Evolutionary conservation across 2,329 filamentous ascomycete species (phyloP).

Genomic region (Fusarium torreyae): DNA sequence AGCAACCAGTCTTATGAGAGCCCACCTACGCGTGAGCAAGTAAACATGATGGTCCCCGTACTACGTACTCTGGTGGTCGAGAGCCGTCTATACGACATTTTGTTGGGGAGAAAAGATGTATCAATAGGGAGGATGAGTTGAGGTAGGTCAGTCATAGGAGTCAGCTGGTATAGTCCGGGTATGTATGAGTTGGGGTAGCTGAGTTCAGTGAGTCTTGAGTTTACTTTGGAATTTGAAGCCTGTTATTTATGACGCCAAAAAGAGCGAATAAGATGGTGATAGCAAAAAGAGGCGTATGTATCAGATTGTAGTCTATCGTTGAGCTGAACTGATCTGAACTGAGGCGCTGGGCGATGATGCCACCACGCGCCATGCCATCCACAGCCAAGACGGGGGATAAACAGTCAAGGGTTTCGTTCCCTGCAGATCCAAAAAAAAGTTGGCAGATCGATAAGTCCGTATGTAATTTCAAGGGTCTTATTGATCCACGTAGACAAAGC

Average conservation of each 20-base stretch:
- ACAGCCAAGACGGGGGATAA: conserved; percentile 8
- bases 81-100: conserved; percentile 1
- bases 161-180: conserved; percentile 30
- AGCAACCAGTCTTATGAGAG: conserved; percentile 28
- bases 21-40: conserved; percentile 35
- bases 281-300: conserved; percentile 7
- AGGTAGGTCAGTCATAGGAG: conserved; percentile 24
- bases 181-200: neutral
- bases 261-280: neutral
- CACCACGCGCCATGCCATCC: neutral
- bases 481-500: conserved; percentile 23
- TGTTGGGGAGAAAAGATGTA: conserved; percentile 24
- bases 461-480: conserved; percentile 2
- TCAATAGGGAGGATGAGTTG: conserved; percentile 3
- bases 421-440: conserved; percentile 31
- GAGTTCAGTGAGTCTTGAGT: neutral
- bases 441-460: conserved; percentile 35
- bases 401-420: conserved; percentile 5
- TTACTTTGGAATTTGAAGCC: neutral
- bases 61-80: conserved; percentile 7
- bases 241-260: conserved; percentile 4
- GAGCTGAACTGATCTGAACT: conserved; percentile 2
- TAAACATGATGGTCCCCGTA: conserved; percentile 8
- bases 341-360: conserved; percentile 17
- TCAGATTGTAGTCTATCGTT: neutral